A percentile compares a stretch with the other conserved stretches of the same genome.
These are phyloP conservation scores for Tricholomella constricta DNA, from an alignment of 768 basidiomycete genomes.

Conservation along the genomic window DNA sequence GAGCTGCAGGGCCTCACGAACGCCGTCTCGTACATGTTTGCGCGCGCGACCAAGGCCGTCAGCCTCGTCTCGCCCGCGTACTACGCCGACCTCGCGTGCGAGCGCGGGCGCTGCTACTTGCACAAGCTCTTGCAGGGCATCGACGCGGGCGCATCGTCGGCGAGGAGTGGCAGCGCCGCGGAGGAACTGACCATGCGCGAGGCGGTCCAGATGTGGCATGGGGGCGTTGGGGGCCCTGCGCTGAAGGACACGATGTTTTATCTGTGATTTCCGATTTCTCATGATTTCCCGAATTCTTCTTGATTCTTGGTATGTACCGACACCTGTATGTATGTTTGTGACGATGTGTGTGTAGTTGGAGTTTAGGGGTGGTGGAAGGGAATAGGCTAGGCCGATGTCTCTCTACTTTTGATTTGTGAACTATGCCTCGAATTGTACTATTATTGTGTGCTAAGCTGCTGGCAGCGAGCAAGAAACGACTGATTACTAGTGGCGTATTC, in stretches of 20 bases:
- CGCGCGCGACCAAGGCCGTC: slow-evolving; percentile 85
- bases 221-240: slow-evolving; percentile 47
- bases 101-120: slow-evolving; percentile 71
- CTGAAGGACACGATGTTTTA: slow-evolving; percentile 80
- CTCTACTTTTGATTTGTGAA: too few relatives aligned
- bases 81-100: slow-evolving; percentile 73
- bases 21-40: slow-evolving; percentile 75
- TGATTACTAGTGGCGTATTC: too few relatives aligned
- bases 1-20: slow-evolving; percentile 72
- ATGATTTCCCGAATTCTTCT: neutral
- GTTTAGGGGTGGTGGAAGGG: too few relatives aligned
- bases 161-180: slow-evolving; percentile 42
- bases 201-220: slow-evolving; percentile 56
- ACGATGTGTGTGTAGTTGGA: too few relatives aligned
- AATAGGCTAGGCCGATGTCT: too few relatives aligned
- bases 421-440: too few relatives aligned
- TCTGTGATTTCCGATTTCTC: slow-evolving; percentile 38
- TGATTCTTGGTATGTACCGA: too few relatives aligned
- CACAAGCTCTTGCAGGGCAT: slow-evolving; percentile 68
- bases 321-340: too few relatives aligned
- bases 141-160: slow-evolving; percentile 31
- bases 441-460: too few relatives aligned
- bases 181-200: slow-evolving; percentile 57
- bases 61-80: slow-evolving; percentile 82
- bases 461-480: too few relatives aligned